These are phyloP conservation scores for Phaeotremella fagi DNA, from an alignment of 768 basidiomycete genomes.

Conservation along the genomic window DNA sequence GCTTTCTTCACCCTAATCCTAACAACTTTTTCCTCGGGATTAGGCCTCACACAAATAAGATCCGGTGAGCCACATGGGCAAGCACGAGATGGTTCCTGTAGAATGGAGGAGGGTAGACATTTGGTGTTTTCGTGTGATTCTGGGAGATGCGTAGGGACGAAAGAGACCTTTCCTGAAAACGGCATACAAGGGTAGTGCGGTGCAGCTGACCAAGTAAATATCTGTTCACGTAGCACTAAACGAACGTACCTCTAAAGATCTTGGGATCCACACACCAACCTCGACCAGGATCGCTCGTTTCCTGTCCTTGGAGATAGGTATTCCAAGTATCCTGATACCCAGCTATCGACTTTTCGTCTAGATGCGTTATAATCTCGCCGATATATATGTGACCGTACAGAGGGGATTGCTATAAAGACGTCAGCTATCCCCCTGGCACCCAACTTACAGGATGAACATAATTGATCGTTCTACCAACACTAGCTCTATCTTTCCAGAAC, in stretches of 20 bases:
- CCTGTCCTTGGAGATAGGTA: conserved; percentile 53
- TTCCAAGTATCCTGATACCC: conserved; percentile 17
- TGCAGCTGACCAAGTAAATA: conserved; percentile 6
- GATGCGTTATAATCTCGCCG: conserved; percentile 59
- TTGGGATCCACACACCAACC: conserved; percentile 62
- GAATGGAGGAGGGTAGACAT: conserved; percentile 33
- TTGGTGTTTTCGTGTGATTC: conserved; percentile 1
- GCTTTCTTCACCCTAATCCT: conserved; percentile 54
- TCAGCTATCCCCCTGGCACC: background rate
- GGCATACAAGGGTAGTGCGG: conserved; percentile 54
- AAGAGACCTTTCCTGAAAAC: conserved; percentile 48
- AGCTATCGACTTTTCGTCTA: conserved; percentile 62
- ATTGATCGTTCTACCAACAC: conserved; percentile 58
- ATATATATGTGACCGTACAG: conserved; percentile 57
- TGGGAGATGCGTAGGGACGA: conserved; percentile 8
- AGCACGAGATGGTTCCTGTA: conserved; percentile 25
- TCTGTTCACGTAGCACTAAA: background rate
- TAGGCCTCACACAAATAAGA: conserved; percentile 58
- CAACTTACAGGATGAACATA: conserved; percentile 56
- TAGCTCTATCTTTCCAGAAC: conserved; percentile 59
- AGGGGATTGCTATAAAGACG: conserved; percentile 56
- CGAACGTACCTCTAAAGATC: conserved; percentile 45
- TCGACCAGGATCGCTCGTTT: conserved; percentile 43
- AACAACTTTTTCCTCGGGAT: conserved; percentile 55
- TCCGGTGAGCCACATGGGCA: conserved; percentile 29